A percentile compares a stretch with the other conserved stretches of the same genome.
These are phyloP conservation scores for Tuber borchii DNA, from an alignment of 495 filamentous ascomycete species.

Conservation along the genomic window DNA sequence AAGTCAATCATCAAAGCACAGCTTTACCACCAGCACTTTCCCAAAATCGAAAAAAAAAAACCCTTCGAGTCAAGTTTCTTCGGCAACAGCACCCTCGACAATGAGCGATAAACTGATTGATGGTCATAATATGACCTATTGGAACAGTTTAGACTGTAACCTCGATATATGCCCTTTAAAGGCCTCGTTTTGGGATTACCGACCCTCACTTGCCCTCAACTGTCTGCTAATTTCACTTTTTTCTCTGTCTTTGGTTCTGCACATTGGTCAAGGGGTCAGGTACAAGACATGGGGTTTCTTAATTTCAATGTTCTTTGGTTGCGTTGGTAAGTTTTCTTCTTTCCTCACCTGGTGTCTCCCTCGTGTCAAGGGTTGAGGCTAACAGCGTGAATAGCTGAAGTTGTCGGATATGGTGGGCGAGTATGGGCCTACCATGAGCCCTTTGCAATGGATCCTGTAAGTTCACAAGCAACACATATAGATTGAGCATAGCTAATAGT, in stretches of 20 bases:
- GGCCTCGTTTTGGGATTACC: conserved; percentile 40
- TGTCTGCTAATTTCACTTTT: conserved; percentile 44
- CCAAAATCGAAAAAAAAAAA: background rate
- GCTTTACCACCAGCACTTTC: background rate
- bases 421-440: conserved; percentile 44
- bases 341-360: background rate
- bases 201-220: conserved; percentile 45
- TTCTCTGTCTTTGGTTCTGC: conserved; percentile 39
- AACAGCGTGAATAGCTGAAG: conserved; percentile 35
- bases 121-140: background rate
- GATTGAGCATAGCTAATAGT: background rate
- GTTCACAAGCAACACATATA: background rate
- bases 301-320: conserved; percentile 43
- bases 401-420: conserved; percentile 47
- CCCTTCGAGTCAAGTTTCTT: background rate
- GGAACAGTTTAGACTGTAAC: conserved; percentile 16
- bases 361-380: background rate
- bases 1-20: background rate
- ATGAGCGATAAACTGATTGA: background rate
- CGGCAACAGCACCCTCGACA: background rate
- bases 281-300: conserved; percentile 48
- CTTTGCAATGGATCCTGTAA: conserved; percentile 36
- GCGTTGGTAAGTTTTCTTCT: conserved; percentile 18
- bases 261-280: conserved; percentile 43
- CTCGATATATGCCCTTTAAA: conserved; percentile 35